Conservation (phyloP, 2,329 filamentous ascomycete species). For the Fusarium poae region DNA sequence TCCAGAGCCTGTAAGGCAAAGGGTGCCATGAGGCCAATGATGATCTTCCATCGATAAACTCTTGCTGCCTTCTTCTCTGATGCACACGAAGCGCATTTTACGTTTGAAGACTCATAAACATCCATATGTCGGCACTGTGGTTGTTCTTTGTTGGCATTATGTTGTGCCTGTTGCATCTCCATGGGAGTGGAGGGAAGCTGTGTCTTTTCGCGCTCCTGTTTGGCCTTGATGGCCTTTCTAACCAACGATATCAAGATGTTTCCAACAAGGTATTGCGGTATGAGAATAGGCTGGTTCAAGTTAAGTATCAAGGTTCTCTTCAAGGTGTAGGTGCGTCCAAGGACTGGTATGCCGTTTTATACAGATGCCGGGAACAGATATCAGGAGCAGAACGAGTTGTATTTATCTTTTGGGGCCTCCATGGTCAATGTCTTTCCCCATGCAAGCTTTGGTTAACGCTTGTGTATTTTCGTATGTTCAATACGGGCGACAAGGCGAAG, state of each 20-base stretch:
- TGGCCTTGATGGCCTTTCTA: constrained; percentile 30
- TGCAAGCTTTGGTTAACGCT: neutral
- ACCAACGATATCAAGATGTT: constrained; percentile 31
- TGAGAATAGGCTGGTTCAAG: neutral
- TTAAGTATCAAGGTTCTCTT: neutral
- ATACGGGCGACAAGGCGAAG: constrained; percentile 4
- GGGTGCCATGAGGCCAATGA: constrained; percentile 69
- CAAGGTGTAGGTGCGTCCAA: neutral
- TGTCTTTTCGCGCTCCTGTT: constrained; percentile 14
- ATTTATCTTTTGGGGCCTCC: constrained; percentile 25
- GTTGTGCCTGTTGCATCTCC: constrained; percentile 14
- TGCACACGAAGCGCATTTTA: constrained; percentile 51
- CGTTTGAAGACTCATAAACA: constrained; percentile 20
- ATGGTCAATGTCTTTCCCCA: constrained; percentile 1
- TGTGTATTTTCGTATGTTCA: neutral
- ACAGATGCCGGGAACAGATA: neutral
- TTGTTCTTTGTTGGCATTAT: constrained; percentile 8
- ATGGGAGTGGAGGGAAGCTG: neutral
- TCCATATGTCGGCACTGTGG: constrained; percentile 43
- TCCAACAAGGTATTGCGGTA: neutral
- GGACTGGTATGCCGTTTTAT: neutral
- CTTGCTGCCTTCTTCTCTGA: constrained; percentile 52
- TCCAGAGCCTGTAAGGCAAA: constrained; percentile 74
- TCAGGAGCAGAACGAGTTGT: neutral
- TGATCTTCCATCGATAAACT: constrained; percentile 69